These are phyloP conservation scores for Chrysanthemum seticuspe DNA, from an alignment of 129 eudicot genomes.

Conservation along the genomic window DNA sequence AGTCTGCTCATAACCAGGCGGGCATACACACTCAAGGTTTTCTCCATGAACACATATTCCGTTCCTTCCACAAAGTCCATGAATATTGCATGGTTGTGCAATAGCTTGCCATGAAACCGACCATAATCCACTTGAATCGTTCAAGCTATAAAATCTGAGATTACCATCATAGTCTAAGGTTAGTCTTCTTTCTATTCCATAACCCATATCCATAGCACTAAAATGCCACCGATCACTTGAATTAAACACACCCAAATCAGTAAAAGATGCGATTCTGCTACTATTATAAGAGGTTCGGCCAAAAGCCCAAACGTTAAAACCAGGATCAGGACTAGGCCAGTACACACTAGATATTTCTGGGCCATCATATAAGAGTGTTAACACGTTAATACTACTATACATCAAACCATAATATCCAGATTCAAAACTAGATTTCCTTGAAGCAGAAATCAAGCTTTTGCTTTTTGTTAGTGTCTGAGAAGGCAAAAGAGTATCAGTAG, in stretches of 20 bases:
- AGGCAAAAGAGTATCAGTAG: conserved; percentile 3
- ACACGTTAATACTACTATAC: background rate
- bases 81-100: conserved; percentile 1
- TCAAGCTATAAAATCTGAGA: background rate
- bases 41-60: conserved; percentile 2
- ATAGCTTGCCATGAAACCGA: background rate
- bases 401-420: background rate
- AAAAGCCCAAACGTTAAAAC: conserved; percentile 2
- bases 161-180: background rate
- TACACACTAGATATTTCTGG: background rate
- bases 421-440: background rate
- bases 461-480: background rate
- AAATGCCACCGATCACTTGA: background rate
- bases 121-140: background rate
- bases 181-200: background rate
- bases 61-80: background rate
- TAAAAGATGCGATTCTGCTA: background rate
- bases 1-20: background rate
- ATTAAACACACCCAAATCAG: conserved; percentile 1
- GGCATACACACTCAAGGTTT: background rate
- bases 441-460: background rate
- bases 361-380: background rate
- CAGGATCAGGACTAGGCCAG: background rate
- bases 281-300: background rate
- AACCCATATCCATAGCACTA: background rate